Evolutionary conservation across 148 eudicot species (phyloP).

Genomic region (Amaranthus hypochondriacus): DNA sequence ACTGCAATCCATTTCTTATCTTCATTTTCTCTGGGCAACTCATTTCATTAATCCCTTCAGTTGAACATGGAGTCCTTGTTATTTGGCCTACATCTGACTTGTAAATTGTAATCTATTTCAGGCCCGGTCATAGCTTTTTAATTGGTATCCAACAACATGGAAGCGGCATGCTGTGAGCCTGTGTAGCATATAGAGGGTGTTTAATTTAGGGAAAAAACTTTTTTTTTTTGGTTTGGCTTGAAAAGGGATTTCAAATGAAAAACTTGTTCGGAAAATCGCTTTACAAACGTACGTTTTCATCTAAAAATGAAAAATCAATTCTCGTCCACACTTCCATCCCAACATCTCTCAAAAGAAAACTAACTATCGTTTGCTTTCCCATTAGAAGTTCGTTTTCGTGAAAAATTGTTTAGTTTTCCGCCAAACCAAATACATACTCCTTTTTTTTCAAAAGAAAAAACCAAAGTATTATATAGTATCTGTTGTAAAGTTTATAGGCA

Average conservation of each 20-base stretch:
- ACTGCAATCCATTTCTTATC: too few relatives aligned
- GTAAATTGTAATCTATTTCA: not conserved
- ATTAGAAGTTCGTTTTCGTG: too few relatives aligned
- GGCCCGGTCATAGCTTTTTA: conserved; percentile 10
- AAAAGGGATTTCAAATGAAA: too few relatives aligned
- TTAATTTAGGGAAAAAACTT: too few relatives aligned
- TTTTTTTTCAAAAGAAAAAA: not conserved
- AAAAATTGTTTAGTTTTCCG: too few relatives aligned
- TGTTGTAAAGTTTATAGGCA: conserved; percentile 15
- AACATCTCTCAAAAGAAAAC: too few relatives aligned
- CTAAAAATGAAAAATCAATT: too few relatives aligned
- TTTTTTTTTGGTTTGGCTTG: too few relatives aligned
- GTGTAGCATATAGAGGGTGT: conserved; percentile 8
- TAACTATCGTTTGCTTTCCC: too few relatives aligned
- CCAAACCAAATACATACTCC: not conserved
- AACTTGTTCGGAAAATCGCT: too few relatives aligned
- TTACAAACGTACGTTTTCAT: not conserved
- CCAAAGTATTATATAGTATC: conserved; percentile 3
- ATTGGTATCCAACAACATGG: not conserved
- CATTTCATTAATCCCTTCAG: not conserved
- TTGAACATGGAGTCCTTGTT: not conserved
- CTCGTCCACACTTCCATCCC: too few relatives aligned
- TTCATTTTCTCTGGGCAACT: too few relatives aligned
- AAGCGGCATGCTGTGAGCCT: not conserved
- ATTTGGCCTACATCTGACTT: not conserved